phyloP scores from a whole-genome alignment of 2,329 filamentous ascomycete genomes.

The Metarhizium guizhouense region DNA sequence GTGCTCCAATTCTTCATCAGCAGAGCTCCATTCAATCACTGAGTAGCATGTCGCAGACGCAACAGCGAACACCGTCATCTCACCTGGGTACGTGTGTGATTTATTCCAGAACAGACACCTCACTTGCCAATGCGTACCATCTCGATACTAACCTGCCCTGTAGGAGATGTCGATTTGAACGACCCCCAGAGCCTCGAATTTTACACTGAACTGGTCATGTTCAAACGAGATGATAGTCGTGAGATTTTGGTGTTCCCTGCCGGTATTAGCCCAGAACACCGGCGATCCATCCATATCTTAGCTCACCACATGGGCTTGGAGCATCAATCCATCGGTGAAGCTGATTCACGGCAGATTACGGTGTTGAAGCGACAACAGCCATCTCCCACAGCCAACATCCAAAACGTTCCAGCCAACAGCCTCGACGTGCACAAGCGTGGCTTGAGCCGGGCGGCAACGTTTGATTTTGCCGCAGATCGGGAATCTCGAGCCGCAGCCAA shows the following conservation, averaged over 20 bases:
- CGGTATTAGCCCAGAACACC: conserved; percentile 71
- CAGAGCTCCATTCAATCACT: conserved; percentile 83
- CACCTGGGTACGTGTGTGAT: conserved; percentile 31
- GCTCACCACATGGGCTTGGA: conserved; percentile 91
- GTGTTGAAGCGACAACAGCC: conserved; percentile 63
- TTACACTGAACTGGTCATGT: conserved; percentile 83
- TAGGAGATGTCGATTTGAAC: conserved; percentile 75
- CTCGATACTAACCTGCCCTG: not conserved
- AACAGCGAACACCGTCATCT: conserved; percentile 34
- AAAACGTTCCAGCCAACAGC: conserved; percentile 52
- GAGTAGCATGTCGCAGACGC: conserved; percentile 54
- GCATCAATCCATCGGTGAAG: conserved; percentile 82
- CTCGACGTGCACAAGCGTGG: conserved; percentile 73
- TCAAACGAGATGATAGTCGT: conserved; percentile 69
- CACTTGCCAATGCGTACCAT: not conserved
- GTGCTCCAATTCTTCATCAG: conserved; percentile 66
- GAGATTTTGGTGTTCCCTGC: conserved; percentile 81
- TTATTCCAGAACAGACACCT: not conserved
- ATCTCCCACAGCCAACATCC: conserved; percentile 44
- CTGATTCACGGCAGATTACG: conserved; percentile 82
- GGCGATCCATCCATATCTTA: conserved; percentile 85
- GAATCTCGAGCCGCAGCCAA: conserved; percentile 56
- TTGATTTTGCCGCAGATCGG: conserved; percentile 81
- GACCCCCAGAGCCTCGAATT: conserved; percentile 79
- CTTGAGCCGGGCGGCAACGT: conserved; percentile 90